Evolutionary conservation across 2,329 filamentous ascomycete species (phyloP).

Genomic region (Alternaria solani): DNA sequence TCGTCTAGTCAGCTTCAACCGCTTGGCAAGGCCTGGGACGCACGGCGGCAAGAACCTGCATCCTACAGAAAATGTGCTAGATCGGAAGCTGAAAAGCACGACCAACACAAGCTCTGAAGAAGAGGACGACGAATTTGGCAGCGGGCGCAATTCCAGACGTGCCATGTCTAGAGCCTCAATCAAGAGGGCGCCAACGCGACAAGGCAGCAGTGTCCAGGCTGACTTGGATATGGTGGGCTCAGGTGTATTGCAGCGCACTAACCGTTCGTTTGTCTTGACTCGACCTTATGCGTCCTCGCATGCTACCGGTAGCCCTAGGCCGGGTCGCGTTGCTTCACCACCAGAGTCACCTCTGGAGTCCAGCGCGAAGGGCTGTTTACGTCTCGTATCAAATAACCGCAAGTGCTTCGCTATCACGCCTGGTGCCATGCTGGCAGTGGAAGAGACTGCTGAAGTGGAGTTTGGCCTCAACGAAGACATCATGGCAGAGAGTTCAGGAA

Average conservation of each 20-base stretch:
- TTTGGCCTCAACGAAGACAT: constrained; percentile 87
- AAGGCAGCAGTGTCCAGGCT: constrained; percentile 53
- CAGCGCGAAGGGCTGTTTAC: constrained; percentile 51
- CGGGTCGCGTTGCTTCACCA: constrained; percentile 44
- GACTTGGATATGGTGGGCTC: constrained; percentile 46
- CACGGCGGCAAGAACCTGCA: constrained; percentile 85
- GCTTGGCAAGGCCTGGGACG: constrained; percentile 61
- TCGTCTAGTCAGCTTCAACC: constrained; percentile 89
- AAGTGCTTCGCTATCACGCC: constrained; percentile 68
- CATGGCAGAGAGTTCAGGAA: constrained; percentile 89
- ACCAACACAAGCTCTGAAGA: constrained; percentile 47
- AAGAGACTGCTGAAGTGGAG: constrained; percentile 88
- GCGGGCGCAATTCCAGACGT: constrained; percentile 49
- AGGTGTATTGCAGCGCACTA: constrained; percentile 40
- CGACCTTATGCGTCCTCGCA: constrained; percentile 50
- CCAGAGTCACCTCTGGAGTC: constrained; percentile 49
- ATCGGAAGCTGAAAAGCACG: constrained; percentile 55
- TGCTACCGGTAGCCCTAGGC: constrained; percentile 46
- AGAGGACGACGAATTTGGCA: constrained; percentile 51
- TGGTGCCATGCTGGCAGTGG: constrained; percentile 88
- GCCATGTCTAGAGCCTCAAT: constrained; percentile 52
- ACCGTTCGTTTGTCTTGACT: constrained; percentile 39
- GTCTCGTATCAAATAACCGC: constrained; percentile 62
- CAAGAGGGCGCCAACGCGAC: constrained; percentile 49
- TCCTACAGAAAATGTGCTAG: constrained; percentile 89